Conservation (phyloP, 345 rosid species). For the Raphanus sativus region DNA sequence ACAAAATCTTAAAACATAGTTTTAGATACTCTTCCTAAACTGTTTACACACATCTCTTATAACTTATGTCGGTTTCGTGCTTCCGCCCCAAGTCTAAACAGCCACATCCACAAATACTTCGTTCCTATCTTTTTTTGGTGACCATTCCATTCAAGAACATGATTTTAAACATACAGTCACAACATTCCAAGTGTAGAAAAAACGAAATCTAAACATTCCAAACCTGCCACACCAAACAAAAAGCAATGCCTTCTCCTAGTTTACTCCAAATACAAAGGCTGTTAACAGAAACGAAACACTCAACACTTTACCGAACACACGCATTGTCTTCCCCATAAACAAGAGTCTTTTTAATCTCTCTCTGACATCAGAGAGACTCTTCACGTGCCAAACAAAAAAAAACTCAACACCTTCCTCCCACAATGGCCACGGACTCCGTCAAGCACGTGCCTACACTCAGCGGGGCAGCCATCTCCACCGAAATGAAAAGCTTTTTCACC, state of each 20-base stretch:
- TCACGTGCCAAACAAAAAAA: slow-evolving; percentile 20
- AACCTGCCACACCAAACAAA: not conserved
- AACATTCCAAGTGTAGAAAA: not conserved
- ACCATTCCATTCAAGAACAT: not conserved
- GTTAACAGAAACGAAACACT: not conserved
- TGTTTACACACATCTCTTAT: too few species aligned
- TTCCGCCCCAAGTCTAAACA: too few species aligned
- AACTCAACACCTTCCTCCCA: not conserved
- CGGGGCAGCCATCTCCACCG: slow-evolving; percentile 37
- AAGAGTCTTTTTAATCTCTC: too few species aligned
- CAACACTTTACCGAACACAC: not conserved
- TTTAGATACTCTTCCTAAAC: too few species aligned
- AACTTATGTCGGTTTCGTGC: too few species aligned
- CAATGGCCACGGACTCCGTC: slow-evolving; percentile 57
- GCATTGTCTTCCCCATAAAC: not conserved
- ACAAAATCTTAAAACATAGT: too few species aligned
- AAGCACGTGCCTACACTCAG: slow-evolving; percentile 52
- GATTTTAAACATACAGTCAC: not conserved
- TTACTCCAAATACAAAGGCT: not conserved
- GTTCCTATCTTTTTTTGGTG: not conserved
- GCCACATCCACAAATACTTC: too few species aligned
- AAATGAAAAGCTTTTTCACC: slow-evolving; percentile 48
- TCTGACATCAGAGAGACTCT: not conserved
- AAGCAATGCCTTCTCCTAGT: not conserved
- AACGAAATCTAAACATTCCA: not conserved